Evolutionary conservation across 345 rosid genomes (phyloP), one percentile per base, ranked within the genome.

Genomic region (Salix suchowensis): DNA sequence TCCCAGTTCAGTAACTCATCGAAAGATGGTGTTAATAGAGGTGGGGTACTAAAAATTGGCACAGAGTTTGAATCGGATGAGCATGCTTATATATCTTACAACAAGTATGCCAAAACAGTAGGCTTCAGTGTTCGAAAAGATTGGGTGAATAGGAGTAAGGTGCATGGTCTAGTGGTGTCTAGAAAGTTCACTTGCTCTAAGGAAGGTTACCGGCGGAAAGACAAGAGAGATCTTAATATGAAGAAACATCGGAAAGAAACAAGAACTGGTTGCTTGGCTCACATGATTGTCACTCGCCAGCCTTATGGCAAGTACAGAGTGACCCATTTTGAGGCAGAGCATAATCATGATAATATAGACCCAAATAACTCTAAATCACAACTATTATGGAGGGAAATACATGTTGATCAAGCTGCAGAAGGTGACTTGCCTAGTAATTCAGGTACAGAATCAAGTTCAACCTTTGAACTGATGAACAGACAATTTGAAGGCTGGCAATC

Each of bases 221-320:
- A 82, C 76, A 79, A 71, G 70, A 75, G 81, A 7, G 76, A 73
- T 71, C 39, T 67, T 71, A 74, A 76, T 71, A 70, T 79, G 42
- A 82, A 84, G 78, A 84, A 82, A 67, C 74, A 67, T 28, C 77
- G 78, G 30, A 84, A 82, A 76, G 87, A 84, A 77, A 80, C 84
- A 42, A 84, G 85, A 77, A 81, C 80, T 76, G 87, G 87, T 50
- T 84, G 87, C 55, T 61, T 76, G 75, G 87, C 87, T 5, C 84
- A 82, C 70, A 64, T 82, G 50, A 78, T 80, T 58, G 77, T 84
- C 68, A 76, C 83, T 70, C 81, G 82, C 77, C 85, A 82, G 75
- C 40, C 83, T 67, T 76, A 82, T 74, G 83, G 85, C 37, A 82
- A 77, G 71, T 79, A 84, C 85, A 80, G 52, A 82, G 81, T 77